Conservation (phyloP, 2,329 filamentous ascomycete species). For the Saccharata proteae region DNA sequence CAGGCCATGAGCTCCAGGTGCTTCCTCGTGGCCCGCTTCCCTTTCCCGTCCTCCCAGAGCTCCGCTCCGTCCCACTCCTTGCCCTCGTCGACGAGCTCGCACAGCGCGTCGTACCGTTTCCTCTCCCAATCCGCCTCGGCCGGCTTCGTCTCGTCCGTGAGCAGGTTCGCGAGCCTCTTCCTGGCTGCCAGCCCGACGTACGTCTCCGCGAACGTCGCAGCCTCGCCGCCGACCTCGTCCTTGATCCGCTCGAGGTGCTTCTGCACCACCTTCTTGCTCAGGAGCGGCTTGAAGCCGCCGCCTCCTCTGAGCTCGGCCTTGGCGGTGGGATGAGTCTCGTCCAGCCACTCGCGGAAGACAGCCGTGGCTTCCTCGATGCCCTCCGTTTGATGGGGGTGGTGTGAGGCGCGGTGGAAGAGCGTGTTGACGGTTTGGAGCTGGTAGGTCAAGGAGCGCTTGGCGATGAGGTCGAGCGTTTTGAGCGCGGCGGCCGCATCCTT, state of each 20-base stretch:
- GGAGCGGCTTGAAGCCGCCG: slow-evolving; percentile 19
- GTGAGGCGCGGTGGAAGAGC: slow-evolving; percentile 17
- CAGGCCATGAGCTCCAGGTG: too few species aligned
- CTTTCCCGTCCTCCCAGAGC: too few species aligned
- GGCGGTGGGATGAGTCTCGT: slow-evolving; percentile 16
- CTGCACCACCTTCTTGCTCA: slow-evolving; percentile 15
- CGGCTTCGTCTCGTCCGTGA: slow-evolving; percentile 20
- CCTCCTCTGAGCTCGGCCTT: slow-evolving; percentile 14
- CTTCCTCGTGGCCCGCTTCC: too few species aligned
- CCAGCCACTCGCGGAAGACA: slow-evolving; percentile 17
- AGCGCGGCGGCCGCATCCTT: slow-evolving; percentile 16
- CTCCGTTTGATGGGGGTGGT: slow-evolving; percentile 12
- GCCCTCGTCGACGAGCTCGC: too few species aligned
- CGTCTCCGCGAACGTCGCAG: slow-evolving; percentile 13
- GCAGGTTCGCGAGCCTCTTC: slow-evolving; percentile 17
- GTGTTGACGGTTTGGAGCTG: slow-evolving; percentile 22
- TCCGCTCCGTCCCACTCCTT: too few species aligned
- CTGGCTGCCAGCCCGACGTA: slow-evolving; percentile 15
- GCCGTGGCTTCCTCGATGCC: slow-evolving; percentile 16
- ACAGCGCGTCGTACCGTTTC: too few species aligned
- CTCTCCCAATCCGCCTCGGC: too few species aligned
- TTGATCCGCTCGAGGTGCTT: slow-evolving; percentile 12
- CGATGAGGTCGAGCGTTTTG: slow-evolving; percentile 17
- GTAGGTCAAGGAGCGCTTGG: slow-evolving; percentile 17
- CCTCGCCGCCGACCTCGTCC: slow-evolving; percentile 8